Base-by-base conservation (phyloP, 2,329 filamentous ascomycete species). In the Meredithiella fracta region DNA sequence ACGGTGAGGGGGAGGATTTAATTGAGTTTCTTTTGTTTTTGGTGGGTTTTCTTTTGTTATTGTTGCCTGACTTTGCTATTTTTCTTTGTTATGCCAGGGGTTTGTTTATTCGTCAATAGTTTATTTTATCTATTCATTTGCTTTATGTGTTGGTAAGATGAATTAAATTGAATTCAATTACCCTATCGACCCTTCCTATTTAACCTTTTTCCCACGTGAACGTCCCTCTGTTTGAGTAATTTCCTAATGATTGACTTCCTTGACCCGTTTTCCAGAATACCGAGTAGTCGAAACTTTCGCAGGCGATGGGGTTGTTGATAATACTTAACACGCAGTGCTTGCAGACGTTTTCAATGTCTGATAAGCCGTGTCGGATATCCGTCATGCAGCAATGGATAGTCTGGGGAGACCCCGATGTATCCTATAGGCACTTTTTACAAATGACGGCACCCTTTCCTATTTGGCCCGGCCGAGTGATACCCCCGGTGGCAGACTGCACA, bases 271-370 rank as follows among this genome's bases (percentile, higher is more conserved):
- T 82, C 68, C 94, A 97, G 62, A 94, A 97, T 0, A 95, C 87
- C 0, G 90, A 85, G 65, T 92, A 98, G 68, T 95, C 91, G 66
- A 86, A 80, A 66, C 86, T 94, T 64, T 95, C 88, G 65, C 92
- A 98, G 42, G 69, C 74, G n/a, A 96, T 82, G 34, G 85, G 80
- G 38, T 96, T 91, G 1, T 79, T 71, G 60, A 81, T 83, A 2
- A 83, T 74, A 17, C 90, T 65, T 0, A 80, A 82, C 40, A 87
- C 82, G 67, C 92, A 98, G 62, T 79, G 85, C 59, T 84, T 80
- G 67, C 92, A 98, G 7, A 95, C 72, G 52, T 73, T 74, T 40
- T 83, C 72, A 6, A 95, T 68, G 76, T 79, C 62, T 72, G 52
- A 80, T 79, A 2, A 68, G 69, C 42, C 74, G 74, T n/a, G n/a